Evolutionary conservation across 495 filamentous ascomycete species (phyloP).

Genomic region (Trichoderma erinaceum): DNA sequence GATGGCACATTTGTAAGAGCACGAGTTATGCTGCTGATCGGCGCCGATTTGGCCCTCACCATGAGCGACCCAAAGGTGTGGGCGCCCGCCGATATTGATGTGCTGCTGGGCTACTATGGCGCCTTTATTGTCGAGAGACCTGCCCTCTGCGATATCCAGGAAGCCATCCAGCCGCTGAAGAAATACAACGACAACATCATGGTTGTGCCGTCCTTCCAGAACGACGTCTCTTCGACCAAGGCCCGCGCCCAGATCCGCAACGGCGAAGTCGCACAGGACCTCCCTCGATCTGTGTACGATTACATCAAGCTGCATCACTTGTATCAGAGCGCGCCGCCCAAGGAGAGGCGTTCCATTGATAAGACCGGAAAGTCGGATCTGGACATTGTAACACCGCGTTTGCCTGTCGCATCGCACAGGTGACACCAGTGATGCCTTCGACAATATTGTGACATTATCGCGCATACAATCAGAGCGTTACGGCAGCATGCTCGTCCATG

Average conservation of each 20-base stretch:
- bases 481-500: not conserved
- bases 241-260: conserved; percentile 75
- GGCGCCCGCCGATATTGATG: conserved; percentile 69
- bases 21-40: conserved; percentile 65
- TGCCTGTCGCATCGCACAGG: conserved; percentile 7
- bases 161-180: conserved; percentile 62
- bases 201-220: conserved; percentile 71
- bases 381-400: not conserved
- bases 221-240: conserved; percentile 77
- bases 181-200: conserved; percentile 61
- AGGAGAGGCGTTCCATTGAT: not conserved
- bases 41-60: conserved; percentile 70
- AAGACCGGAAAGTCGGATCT: not conserved
- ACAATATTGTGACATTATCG: not conserved
- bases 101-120: conserved; percentile 72
- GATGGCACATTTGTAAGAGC: conserved; percentile 44
- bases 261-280: conserved; percentile 52
- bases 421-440: not conserved
- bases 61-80: conserved; percentile 54
- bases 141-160: conserved; percentile 70
- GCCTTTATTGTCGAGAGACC: conserved; percentile 78
- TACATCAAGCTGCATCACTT: conserved; percentile 70
- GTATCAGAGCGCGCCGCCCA: conserved; percentile 48
- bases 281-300: conserved; percentile 60
- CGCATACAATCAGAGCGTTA: not conserved